Conservation (phyloP, 768 basidiomycete genomes). For the Leccinum longicurvipes region DNA sequence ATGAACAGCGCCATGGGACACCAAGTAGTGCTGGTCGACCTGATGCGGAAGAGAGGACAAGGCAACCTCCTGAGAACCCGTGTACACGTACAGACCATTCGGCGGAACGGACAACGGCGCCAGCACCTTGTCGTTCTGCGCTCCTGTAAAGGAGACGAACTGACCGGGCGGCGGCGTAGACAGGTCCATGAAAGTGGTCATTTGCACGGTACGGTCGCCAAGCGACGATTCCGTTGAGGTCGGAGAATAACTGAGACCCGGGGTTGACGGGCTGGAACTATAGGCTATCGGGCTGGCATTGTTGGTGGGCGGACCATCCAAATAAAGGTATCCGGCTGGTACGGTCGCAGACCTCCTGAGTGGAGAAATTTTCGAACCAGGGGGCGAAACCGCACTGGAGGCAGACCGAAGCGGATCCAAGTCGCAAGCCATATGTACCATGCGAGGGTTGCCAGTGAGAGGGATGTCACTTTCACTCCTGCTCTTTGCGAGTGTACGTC, state of each 20-base stretch:
- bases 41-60: slow-evolving; percentile 8
- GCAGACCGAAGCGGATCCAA: slow-evolving; percentile 1
- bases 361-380: slow-evolving; percentile 15
- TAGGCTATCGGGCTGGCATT: slow-evolving; percentile 25
- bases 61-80: slow-evolving; percentile 13
- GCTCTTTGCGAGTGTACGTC: slow-evolving; percentile 44
- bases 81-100: slow-evolving; percentile 19
- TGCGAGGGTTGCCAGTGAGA: background rate
- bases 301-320: slow-evolving; percentile 11
- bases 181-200: slow-evolving; percentile 50
- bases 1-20: slow-evolving; percentile 14
- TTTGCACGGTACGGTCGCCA: slow-evolving; percentile 55
- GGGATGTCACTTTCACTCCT: slow-evolving; percentile 48
- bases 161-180: slow-evolving; percentile 34
- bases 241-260: slow-evolving; percentile 56
- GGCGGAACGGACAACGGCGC: slow-evolving; percentile 16
- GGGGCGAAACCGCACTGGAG: slow-evolving; percentile 8
- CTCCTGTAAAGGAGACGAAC: slow-evolving; percentile 34
- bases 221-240: slow-evolving; percentile 56
- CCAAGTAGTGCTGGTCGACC: slow-evolving; percentile 11
- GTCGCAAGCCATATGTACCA: background rate
- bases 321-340: slow-evolving; percentile 34
- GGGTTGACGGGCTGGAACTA: slow-evolving; percentile 47
- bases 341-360: slow-evolving; percentile 44
- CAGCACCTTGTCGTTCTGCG: slow-evolving; percentile 35